Percentiles rank a stretch among this genome's conserved stretches.
These are phyloP conservation scores for Paramecium pentaurelia DNA, from an alignment of 73 alveolate genomes.

Conservation along the genomic window DNA sequence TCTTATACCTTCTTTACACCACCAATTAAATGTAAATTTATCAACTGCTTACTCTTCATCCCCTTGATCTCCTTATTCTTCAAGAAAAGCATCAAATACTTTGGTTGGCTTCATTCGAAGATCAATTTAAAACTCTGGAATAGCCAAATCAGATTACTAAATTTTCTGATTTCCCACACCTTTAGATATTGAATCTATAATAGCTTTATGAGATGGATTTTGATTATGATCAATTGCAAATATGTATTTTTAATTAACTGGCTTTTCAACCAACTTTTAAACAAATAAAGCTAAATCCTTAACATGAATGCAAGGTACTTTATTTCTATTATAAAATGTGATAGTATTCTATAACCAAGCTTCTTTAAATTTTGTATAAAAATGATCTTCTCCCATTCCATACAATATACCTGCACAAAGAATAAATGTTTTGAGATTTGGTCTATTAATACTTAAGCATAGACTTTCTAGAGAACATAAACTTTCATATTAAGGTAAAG, in stretches of 20 bases:
- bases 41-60: conserved; percentile 45
- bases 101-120: conserved; percentile 60
- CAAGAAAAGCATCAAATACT: conserved; percentile 55
- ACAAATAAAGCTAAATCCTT: conserved; percentile 66
- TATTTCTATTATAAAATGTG: conserved; percentile 55
- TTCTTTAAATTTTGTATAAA: conserved; percentile 63
- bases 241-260: conserved; percentile 54
- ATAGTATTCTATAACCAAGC: conserved; percentile 56
- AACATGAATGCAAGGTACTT: conserved; percentile 68
- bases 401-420: conserved; percentile 68
- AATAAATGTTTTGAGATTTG: conserved; percentile 49
- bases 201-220: conserved; percentile 54
- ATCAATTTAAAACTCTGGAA: conserved; percentile 58
- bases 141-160: not conserved
- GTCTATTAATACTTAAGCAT: conserved; percentile 46
- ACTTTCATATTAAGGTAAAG: conserved; percentile 55
- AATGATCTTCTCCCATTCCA: conserved; percentile 69
- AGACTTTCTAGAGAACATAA: conserved; percentile 50
- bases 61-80: conserved; percentile 55
- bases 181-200: conserved; percentile 55
- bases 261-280: conserved; percentile 51
- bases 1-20: conserved; percentile 65
- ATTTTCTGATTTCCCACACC: conserved; percentile 60
- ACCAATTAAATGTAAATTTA: conserved; percentile 59
- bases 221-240: conserved; percentile 68